Percentiles rank a stretch among this genome's conserved stretches.
phyloP scores from a whole-genome alignment of 139 green algal genomes.

The Closterium sp. region DNA sequence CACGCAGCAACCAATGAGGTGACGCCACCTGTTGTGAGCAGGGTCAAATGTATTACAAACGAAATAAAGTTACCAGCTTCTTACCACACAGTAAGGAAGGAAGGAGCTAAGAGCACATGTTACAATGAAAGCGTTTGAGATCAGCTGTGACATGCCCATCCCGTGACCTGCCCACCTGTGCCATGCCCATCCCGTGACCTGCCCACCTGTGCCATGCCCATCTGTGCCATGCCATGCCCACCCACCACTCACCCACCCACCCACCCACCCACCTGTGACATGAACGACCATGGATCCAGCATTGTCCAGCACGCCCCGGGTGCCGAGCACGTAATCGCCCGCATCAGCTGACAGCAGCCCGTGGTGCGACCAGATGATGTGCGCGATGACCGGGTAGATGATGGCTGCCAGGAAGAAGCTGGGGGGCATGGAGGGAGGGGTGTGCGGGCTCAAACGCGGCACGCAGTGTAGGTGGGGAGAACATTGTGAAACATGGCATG shows the following conservation, averaged over 20 bases:
- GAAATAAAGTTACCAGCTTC: too few species aligned
- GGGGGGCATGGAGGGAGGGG: background rate
- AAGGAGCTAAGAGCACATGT: too few species aligned
- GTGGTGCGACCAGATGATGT: constrained; percentile 59
- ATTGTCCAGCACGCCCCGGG: constrained; percentile 69
- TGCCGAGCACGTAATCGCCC: background rate
- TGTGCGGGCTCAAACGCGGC: too few species aligned
- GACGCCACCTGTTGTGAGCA: constrained; percentile 59
- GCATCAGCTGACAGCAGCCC: constrained; percentile 66
- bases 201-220: background rate
- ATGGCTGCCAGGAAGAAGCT: constrained; percentile 65
- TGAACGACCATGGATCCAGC: constrained; percentile 66
- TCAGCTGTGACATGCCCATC: too few species aligned
- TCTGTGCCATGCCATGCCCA: background rate
- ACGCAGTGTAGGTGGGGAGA: too few species aligned
- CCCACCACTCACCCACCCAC: too few species aligned
- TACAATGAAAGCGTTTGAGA: too few species aligned
- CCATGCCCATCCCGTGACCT: background rate
- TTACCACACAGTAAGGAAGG: too few species aligned
- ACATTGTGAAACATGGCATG: background rate
- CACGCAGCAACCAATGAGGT: constrained; percentile 75
- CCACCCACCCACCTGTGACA: constrained; percentile 57
- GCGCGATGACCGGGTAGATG: constrained; percentile 61
- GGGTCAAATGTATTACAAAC: too few species aligned
- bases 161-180: too few species aligned